Conservation (phyloP, 192 early-diverging fungal genomes). For the Coemansia sp. region DNA sequence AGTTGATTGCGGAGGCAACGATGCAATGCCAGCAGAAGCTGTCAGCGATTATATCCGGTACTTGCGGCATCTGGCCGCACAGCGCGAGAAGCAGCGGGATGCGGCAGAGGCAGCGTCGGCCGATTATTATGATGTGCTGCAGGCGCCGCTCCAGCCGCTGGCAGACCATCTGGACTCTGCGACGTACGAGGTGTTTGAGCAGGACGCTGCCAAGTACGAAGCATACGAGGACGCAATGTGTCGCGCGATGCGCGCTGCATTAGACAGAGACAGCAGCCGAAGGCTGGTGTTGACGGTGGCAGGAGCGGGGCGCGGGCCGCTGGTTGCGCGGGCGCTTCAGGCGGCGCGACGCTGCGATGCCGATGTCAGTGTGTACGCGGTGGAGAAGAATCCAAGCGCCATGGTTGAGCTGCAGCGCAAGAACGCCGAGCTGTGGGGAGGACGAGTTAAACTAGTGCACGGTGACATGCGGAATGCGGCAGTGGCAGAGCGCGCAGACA, state of each 20-base stretch:
- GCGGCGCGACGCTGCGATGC: constrained; percentile 67
- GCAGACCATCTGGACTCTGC: constrained; percentile 93
- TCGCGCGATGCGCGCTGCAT: constrained; percentile 58
- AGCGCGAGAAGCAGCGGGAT: constrained; percentile 60
- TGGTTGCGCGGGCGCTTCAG: constrained; percentile 83
- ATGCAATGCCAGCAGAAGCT: neutral
- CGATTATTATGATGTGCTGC: constrained; percentile 89
- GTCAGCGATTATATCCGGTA: constrained; percentile 60
- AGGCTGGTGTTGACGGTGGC: constrained; percentile 79
- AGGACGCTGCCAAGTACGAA: constrained; percentile 90
- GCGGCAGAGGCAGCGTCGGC: constrained; percentile 48
- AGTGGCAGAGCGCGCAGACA: constrained; percentile 76
- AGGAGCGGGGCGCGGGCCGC: constrained; percentile 93
- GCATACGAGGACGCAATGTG: constrained; percentile 79
- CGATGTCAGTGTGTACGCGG: constrained; percentile 72
- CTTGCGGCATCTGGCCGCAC: constrained; percentile 67
- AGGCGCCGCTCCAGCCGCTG: constrained; percentile 84
- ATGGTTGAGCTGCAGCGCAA: constrained; percentile 77
- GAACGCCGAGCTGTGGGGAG: constrained; percentile 75
- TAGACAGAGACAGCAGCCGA: constrained; percentile 3
- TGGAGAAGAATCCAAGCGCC: constrained; percentile 98
- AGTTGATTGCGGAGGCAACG: constrained; percentile 6
- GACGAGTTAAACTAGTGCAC: constrained; percentile 78
- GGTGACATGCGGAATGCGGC: constrained; percentile 90
- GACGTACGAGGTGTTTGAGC: constrained; percentile 97